A percentile compares a stretch with the other conserved stretches of the same genome.
Conservation (phyloP, 495 filamentous ascomycete species). For the Chaetomidium leptoderma region DNA sequence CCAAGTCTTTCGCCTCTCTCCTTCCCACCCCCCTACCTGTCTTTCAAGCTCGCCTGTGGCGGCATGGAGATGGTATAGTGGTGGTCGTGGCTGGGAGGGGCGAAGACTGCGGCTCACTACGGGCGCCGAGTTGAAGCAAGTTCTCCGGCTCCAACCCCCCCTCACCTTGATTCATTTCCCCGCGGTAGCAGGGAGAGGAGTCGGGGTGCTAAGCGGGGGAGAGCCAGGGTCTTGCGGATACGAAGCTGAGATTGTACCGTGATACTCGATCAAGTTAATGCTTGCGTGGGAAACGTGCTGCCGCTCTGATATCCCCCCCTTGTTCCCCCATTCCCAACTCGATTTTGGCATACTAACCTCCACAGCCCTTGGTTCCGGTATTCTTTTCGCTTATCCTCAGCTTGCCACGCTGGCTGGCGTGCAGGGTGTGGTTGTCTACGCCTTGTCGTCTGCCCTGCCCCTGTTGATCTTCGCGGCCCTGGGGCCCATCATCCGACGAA, state of each 20-base stretch:
- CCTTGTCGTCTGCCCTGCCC: slow-evolving; percentile 61
- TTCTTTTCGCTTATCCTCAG: slow-evolving; percentile 72
- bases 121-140: slow-evolving; percentile 63
- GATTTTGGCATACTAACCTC: slow-evolving; percentile 28
- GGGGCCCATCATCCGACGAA: slow-evolving; percentile 66
- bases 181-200: slow-evolving; percentile 17
- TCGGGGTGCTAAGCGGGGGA: slow-evolving; percentile 28
- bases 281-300: slow-evolving; percentile 92
- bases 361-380: slow-evolving; percentile 70
- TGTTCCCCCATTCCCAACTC: slow-evolving; percentile 18
- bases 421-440: slow-evolving; percentile 69
- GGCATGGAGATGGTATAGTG: background rate
- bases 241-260: slow-evolving; percentile 88
- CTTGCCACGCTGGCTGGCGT: slow-evolving; percentile 74
- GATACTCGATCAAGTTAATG: slow-evolving; percentile 93
- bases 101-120: slow-evolving; percentile 69
- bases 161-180: slow-evolving; percentile 16
- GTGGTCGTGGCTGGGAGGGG: slow-evolving; percentile 9
- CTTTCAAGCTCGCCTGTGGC: background rate
- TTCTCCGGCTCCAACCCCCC: slow-evolving; percentile 46
- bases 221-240: slow-evolving; percentile 37
- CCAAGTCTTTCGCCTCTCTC: slow-evolving; percentile 21
- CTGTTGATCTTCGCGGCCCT: slow-evolving; percentile 63
- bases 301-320: slow-evolving; percentile 54
- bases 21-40: background rate